Percentiles rank a stretch among this genome's conserved stretches.
phyloP scores from a whole-genome alignment of 2,329 filamentous ascomycete species.

The Apiospora hydei region DNA sequence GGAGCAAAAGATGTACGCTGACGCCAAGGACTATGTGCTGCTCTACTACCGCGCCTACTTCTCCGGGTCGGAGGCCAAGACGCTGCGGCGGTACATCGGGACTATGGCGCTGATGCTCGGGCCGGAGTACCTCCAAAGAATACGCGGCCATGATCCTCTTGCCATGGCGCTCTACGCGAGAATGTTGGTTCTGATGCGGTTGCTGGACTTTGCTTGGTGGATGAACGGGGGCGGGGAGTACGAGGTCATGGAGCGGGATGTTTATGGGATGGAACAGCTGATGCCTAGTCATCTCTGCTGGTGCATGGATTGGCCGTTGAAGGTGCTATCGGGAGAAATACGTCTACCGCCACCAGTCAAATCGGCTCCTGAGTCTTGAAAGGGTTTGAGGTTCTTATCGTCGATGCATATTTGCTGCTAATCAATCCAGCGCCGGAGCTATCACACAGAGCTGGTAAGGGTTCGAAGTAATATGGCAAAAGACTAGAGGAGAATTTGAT shows the following conservation, averaged over 20 bases:
- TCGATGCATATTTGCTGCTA: neutral
- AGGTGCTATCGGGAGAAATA: constrained; percentile 22
- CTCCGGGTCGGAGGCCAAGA: constrained; percentile 1
- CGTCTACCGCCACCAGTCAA: neutral
- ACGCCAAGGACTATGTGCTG: constrained; percentile 8
- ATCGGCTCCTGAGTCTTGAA: neutral
- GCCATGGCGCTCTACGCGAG: constrained; percentile 24
- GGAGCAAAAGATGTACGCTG: constrained; percentile 2
- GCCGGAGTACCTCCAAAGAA: neutral
- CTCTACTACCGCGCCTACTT: constrained; percentile 23
- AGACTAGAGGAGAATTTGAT: neutral
- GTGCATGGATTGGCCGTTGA: constrained; percentile 24
- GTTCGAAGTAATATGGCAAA: neutral
- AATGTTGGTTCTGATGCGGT: constrained; percentile 6
- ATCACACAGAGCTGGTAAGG: neutral
- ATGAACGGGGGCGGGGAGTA: constrained; percentile 25
- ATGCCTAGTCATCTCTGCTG: neutral
- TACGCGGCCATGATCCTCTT: constrained; percentile 6
- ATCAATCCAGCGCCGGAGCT: neutral
- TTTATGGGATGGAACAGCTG: constrained; percentile 22
- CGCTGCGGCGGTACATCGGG: constrained; percentile 9
- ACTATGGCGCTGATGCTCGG: constrained; percentile 11
- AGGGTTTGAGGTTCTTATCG: neutral
- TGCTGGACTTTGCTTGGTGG: constrained; percentile 24
- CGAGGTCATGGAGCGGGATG: constrained; percentile 24